phyloP scores from a whole-genome alignment of 331 rosid species.

The Acacia pycnantha region DNA sequence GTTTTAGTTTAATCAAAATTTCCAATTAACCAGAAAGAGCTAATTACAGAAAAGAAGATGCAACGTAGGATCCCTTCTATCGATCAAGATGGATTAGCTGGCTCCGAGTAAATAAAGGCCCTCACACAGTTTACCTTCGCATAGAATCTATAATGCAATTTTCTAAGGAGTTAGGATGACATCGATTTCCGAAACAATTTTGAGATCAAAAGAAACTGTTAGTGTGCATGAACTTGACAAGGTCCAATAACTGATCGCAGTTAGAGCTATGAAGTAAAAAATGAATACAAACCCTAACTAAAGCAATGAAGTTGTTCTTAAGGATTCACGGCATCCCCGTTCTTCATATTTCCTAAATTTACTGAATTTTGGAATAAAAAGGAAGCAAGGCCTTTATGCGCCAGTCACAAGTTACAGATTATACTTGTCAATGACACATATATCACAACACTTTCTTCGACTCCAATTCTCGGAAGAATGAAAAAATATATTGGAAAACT shows the following conservation, averaged over 20 bases:
- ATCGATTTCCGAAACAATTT: background rate
- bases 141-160: background rate
- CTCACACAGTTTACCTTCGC: background rate
- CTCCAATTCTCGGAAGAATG: constrained; percentile 6
- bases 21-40: background rate
- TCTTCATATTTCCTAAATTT: constrained; percentile 5
- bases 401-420: too few species aligned
- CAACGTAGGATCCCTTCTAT: background rate
- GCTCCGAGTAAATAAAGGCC: background rate
- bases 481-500: background rate
- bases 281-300: background rate
- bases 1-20: background rate
- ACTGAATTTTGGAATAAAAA: background rate
- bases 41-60: background rate
- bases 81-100: background rate
- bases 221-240: background rate
- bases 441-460: constrained; percentile 8
- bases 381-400: constrained; percentile 8
- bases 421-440: too few species aligned
- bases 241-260: background rate
- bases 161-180: background rate
- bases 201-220: background rate
- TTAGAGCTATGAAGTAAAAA: background rate
- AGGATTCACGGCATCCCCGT: background rate
- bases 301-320: background rate